A percentile compares a stretch with the other conserved stretches of the same genome.
Evolutionary conservation across 208 protist species (phyloP).

Genomic region (Histomonas meleagridis): DNA sequence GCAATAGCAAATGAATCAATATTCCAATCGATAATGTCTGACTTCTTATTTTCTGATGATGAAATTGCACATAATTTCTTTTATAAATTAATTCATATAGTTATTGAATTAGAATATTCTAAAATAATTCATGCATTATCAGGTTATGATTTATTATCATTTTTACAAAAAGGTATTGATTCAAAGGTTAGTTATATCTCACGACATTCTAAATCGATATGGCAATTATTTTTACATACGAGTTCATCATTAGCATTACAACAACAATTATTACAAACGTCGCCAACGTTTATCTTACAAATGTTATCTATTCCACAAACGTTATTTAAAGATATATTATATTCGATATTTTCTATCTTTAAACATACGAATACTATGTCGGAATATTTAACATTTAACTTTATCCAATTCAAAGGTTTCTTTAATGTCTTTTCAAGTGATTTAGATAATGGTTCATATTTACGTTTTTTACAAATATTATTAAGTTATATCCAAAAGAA

Average conservation of each 20-base stretch:
- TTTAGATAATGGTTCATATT: not conserved
- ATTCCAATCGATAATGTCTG: not conserved
- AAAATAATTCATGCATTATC: not conserved
- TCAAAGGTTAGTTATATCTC: no score
- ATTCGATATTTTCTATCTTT: not conserved
- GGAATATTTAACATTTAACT: not conserved
- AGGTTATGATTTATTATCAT: not conserved
- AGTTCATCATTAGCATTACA: not conserved
- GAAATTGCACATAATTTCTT: not conserved
- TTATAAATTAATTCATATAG: not conserved
- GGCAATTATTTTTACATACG: not conserved
- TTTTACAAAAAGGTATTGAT: not conserved
- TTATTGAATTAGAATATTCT: not conserved
- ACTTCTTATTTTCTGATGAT: not conserved
- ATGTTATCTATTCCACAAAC: not conserved
- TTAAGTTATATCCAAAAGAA: not conserved
- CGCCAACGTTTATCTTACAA: not conserved
- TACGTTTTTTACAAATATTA: not conserved
- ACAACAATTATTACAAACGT: not conserved
- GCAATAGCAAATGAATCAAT: not conserved
- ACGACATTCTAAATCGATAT: not conserved
- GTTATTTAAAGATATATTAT: not conserved
- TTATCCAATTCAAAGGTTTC: not conserved
- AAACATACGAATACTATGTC: not conserved
- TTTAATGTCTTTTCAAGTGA: not conserved